Percentiles rank a stretch among this genome's conserved stretches.
These are phyloP conservation scores for Gigaspora rosea DNA, from an alignment of 192 early-diverging fungal genomes.

Conservation along the genomic window DNA sequence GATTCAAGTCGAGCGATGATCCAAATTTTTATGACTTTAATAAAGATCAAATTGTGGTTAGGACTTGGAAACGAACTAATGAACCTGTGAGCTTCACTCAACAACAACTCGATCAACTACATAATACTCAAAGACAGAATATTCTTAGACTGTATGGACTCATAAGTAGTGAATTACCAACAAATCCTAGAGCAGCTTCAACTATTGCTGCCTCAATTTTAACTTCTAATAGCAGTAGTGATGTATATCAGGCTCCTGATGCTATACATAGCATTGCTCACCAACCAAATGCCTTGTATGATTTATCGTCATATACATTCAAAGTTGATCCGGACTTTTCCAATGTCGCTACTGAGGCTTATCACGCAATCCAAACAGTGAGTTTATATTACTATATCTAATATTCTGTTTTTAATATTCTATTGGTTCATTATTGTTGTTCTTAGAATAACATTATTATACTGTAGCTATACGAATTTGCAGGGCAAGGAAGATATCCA, in stretches of 20 bases:
- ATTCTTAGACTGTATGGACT: slow-evolving; percentile 6
- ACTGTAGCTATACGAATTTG: slow-evolving; percentile 32
- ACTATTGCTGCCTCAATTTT: slow-evolving; percentile 14
- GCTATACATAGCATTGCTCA: slow-evolving; percentile 35
- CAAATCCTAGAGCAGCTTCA: slow-evolving; percentile 26
- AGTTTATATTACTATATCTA: neutral
- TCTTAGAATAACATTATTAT: neutral
- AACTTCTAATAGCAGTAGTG: neutral
- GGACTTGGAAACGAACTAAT: slow-evolving; percentile 39
- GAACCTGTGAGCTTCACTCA: slow-evolving; percentile 5
- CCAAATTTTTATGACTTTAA: neutral
- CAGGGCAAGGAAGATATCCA: slow-evolving; percentile 13
- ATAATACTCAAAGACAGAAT: neutral
- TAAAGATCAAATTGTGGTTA: slow-evolving; percentile 39
- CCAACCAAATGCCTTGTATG: slow-evolving; percentile 11
- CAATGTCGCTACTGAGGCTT: slow-evolving; percentile 13
- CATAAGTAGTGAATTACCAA: slow-evolving; percentile 11
- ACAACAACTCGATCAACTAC: neutral
- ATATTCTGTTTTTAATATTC: neutral
- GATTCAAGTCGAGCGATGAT: neutral
- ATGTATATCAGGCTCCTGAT: slow-evolving; percentile 23
- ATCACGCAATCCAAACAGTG: neutral
- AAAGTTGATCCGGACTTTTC: slow-evolving; percentile 36
- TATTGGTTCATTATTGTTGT: no score
- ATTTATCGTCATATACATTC: slow-evolving; percentile 33